phyloP scores from a whole-genome alignment of 345 rosid species.

The Microcos paniculata region DNA sequence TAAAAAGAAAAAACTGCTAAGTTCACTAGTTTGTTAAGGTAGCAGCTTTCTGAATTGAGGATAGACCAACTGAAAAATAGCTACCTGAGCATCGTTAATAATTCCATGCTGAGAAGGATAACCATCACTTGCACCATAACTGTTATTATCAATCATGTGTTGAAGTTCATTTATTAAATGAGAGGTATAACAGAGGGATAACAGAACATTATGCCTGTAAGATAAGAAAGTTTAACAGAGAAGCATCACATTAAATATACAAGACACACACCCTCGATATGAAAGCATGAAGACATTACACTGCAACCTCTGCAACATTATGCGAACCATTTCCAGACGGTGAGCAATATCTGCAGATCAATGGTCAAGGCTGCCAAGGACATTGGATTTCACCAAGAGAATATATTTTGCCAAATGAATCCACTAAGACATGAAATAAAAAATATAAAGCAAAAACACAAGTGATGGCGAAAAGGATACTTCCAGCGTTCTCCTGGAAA shows the following conservation, averaged over 20 bases:
- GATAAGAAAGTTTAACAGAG: conserved; percentile 2
- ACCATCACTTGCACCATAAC: conserved; percentile 97
- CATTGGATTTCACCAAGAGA: conserved; percentile 3
- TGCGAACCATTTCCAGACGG: conserved; percentile 90
- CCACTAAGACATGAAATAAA: background rate
- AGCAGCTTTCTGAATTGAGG: conserved; percentile 3
- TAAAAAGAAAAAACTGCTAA: conserved; percentile 2
- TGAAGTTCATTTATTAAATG: conserved; percentile 14
- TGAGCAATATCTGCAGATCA: conserved; percentile 83
- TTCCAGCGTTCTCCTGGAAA: conserved; percentile 99
- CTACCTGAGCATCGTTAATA: conserved; percentile 88
- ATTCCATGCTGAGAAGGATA: conserved; percentile 95
- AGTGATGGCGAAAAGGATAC: conserved; percentile 59
- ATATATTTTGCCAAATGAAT: background rate
- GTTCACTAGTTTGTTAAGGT: conserved; percentile 12
- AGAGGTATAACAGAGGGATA: conserved; percentile 13
- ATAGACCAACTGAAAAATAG: conserved; percentile 14
- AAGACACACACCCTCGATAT: conserved; percentile 75
- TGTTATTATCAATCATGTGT: conserved; percentile 32
- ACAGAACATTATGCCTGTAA: background rate
- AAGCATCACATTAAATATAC: conserved; percentile 12
- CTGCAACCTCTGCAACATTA: conserved; percentile 82
- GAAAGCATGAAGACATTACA: conserved; percentile 99
- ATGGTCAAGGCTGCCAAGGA: conserved; percentile 47
- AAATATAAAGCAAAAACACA: background rate